A percentile compares a stretch with the other conserved stretches of the same genome.
These are phyloP conservation scores for Aspergillus candidus DNA, from an alignment of 2,329 filamentous ascomycete species.

Conservation along the genomic window DNA sequence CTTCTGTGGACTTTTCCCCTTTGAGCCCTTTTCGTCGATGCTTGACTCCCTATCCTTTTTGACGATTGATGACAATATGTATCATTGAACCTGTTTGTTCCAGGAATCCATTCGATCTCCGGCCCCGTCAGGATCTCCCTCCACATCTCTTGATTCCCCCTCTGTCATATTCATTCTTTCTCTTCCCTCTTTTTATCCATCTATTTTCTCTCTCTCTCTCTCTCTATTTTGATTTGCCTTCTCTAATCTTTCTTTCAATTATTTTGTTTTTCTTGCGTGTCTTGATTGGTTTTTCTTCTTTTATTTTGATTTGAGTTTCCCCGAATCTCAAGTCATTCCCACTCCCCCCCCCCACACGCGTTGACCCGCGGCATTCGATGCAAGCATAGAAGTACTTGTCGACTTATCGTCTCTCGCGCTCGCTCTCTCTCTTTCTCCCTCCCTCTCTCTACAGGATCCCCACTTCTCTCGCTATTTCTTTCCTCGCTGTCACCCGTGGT, in stretches of 20 bases:
- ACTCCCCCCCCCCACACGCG: too few species aligned
- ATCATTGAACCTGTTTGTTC: slow-evolving; percentile 18
- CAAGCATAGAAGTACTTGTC: too few species aligned
- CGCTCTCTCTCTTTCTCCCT: too few species aligned
- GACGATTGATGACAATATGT: slow-evolving; percentile 17
- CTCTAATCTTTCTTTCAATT: slow-evolving; percentile 1
- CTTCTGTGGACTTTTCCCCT: slow-evolving; percentile 11
- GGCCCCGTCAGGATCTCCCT: slow-evolving; percentile 10
- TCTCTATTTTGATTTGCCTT: not conserved
- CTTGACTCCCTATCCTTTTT: slow-evolving; percentile 7
- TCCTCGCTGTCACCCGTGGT: not conserved
- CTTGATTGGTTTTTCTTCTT: not conserved
- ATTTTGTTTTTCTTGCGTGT: slow-evolving; percentile 1
- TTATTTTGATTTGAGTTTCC: too few species aligned
- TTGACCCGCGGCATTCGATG: too few species aligned
- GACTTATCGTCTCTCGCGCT: too few species aligned
- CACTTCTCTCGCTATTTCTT: too few species aligned
- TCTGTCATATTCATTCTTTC: slow-evolving; percentile 10
- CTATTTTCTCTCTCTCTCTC: slow-evolving; percentile 3
- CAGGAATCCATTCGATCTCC: slow-evolving; percentile 18
- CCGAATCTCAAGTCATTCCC: too few species aligned
- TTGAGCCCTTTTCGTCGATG: slow-evolving; percentile 11
- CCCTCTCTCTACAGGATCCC: too few species aligned
- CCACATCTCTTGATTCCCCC: slow-evolving; percentile 7
- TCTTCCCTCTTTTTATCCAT: slow-evolving; percentile 5